Evolutionary conservation across 75 land plant species (phyloP).

Genomic region (Adiantum capillusveneris): DNA sequence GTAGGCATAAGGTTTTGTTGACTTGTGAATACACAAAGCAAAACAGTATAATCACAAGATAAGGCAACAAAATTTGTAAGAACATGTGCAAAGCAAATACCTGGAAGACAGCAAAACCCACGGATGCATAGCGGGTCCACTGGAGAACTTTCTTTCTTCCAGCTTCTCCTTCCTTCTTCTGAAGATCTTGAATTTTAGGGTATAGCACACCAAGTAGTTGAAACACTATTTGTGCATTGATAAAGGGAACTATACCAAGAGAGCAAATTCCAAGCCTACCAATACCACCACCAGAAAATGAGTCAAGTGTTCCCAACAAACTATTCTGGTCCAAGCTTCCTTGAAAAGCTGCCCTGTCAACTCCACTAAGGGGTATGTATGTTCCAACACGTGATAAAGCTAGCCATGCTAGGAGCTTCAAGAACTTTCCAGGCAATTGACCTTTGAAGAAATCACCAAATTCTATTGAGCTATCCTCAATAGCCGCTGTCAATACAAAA

Average conservation of each 20-base stretch:
- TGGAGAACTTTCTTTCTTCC: constrained; percentile 93
- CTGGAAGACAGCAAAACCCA: constrained; percentile 94
- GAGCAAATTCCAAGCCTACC: constrained; percentile 95
- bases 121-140: constrained; percentile 96
- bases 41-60: no score
- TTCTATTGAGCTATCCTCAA: constrained; percentile 95
- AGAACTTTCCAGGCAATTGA: constrained; percentile 88
- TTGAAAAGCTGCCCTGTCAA: constrained; percentile 82
- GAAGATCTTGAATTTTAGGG: constrained; percentile 95
- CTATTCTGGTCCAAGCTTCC: constrained; percentile 91
- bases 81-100: constrained; percentile 21
- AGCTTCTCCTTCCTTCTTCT: constrained; percentile 98
- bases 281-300: constrained; percentile 98
- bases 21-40: no score
- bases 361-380: constrained; percentile 94
- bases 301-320: constrained; percentile 87
- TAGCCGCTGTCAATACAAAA: constrained; percentile 58
- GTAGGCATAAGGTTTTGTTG: no score
- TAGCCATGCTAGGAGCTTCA: constrained; percentile 75
- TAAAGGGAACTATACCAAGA: constrained; percentile 97
- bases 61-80: no score
- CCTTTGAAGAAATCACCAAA: constrained; percentile 97
- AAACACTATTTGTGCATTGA: constrained; percentile 97
- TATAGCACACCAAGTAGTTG: constrained; percentile 89
- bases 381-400: constrained; percentile 86